phyloP scores from a whole-genome alignment of 768 basidiomycete genomes.

The Sutorius australiensis region DNA sequence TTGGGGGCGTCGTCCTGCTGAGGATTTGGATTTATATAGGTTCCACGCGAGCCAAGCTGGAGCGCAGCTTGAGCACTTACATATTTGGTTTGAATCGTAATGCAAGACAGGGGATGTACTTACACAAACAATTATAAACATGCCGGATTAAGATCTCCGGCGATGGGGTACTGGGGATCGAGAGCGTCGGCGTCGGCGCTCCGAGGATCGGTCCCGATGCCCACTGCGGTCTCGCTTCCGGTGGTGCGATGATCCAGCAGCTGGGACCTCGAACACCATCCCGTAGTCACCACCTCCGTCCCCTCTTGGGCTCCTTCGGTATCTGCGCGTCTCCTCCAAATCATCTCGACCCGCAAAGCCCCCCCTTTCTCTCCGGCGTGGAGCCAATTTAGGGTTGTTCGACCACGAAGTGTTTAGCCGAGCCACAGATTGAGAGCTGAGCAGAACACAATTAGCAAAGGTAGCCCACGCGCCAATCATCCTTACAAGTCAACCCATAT shows the following conservation, averaged over 20 bases:
- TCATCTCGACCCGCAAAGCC: conserved; percentile 74
- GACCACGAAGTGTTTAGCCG: conserved; percentile 81
- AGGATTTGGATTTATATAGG: conserved; percentile 19
- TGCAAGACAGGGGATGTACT: conserved; percentile 9
- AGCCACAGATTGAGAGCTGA: conserved; percentile 90
- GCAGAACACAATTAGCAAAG: conserved; percentile 17
- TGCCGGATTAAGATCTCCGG: conserved; percentile 2
- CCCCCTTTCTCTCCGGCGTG: conserved; percentile 33
- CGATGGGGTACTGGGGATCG: conserved; percentile 33
- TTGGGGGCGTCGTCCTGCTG: background rate
- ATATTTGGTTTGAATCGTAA: conserved; percentile 12
- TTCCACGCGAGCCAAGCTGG: conserved; percentile 4
- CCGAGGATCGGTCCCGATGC: conserved; percentile 40
- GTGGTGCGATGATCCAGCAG: conserved; percentile 31
- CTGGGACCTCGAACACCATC: conserved; percentile 84
- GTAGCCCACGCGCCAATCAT: conserved; percentile 4
- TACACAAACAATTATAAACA: conserved; percentile 26
- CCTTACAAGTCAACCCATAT: conserved; percentile 99
- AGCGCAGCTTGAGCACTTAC: conserved; percentile 16
- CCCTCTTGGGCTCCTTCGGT: conserved; percentile 40
- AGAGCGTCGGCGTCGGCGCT: conserved; percentile 22
- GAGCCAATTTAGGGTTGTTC: conserved; percentile 61
- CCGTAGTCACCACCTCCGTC: conserved; percentile 47
- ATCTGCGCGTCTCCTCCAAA: conserved; percentile 67
- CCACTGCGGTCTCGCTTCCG: conserved; percentile 50